Evolutionary conservation across 768 basidiomycete genomes (phyloP).

Genomic region (Artomyces pyxidatus): DNA sequence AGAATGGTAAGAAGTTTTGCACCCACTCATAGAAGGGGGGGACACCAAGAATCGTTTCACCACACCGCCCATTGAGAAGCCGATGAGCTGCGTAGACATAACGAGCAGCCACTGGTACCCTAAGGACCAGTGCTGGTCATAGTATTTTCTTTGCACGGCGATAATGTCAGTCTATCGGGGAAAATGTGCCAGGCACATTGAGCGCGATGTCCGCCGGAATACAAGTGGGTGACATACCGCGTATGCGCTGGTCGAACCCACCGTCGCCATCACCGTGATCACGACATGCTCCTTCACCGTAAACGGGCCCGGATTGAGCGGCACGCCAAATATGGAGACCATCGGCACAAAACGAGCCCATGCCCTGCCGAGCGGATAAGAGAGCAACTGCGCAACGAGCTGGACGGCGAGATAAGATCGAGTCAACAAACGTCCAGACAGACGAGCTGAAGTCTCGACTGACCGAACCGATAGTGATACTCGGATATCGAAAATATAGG

Average conservation of each 20-base stretch:
- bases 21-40: conserved; percentile 42
- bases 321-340: conserved; percentile 47
- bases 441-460: conserved; percentile 1
- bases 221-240: conserved; percentile 25
- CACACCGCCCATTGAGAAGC: conserved; percentile 77
- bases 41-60: conserved; percentile 66
- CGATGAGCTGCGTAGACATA: conserved; percentile 68
- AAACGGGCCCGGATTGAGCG: conserved; percentile 71
- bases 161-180: conserved; percentile 49
- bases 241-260: conserved; percentile 33
- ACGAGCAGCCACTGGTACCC: conserved; percentile 75
- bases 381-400: conserved; percentile 64
- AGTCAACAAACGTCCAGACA: not conserved
- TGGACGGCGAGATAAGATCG: conserved; percentile 19
- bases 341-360: conserved; percentile 49
- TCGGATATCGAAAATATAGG: conserved; percentile 41
- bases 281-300: conserved; percentile 48
- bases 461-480: conserved; percentile 21
- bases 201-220: not conserved
- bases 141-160: conserved; percentile 66
- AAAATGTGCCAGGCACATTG: not conserved
- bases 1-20: not conserved
- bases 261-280: conserved; percentile 37
- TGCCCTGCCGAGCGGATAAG: conserved; percentile 58
- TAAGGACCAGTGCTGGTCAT: conserved; percentile 37